Percentiles rank a stretch among this genome's conserved stretches.
Evolutionary conservation across 768 basidiomycete genomes (phyloP).

Genomic region (Cystobasidiopsis lactophilus): DNA sequence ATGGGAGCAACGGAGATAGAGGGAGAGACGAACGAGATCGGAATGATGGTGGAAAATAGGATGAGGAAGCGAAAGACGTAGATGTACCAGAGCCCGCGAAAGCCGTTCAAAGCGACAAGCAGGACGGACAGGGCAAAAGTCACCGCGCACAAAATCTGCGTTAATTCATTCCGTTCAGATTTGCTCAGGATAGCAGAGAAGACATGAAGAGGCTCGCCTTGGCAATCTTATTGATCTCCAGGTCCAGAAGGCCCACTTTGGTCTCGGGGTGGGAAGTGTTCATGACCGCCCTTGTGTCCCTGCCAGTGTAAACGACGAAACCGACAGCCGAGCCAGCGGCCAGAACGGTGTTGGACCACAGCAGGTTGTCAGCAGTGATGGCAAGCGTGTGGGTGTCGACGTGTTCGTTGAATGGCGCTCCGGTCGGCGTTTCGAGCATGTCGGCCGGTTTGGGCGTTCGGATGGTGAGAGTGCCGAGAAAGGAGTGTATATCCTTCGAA

Average conservation of each 20-base stretch:
- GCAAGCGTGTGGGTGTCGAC: constrained; percentile 38
- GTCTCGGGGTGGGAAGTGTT: constrained; percentile 94
- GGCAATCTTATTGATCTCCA: constrained; percentile 84
- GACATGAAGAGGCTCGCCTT: constrained; percentile 38
- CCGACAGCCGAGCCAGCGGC: constrained; percentile 85
- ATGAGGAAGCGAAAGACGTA: constrained; percentile 94
- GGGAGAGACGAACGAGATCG: constrained; percentile 85
- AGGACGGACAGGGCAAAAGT: constrained; percentile 78
- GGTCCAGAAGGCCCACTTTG: constrained; percentile 71
- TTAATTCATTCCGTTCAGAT: too few species aligned
- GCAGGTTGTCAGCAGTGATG: constrained; percentile 78
- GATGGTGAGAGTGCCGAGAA: constrained; percentile 70
- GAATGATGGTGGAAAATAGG: constrained; percentile 94
- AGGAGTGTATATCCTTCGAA: constrained; percentile 87
- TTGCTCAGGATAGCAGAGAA: background rate
- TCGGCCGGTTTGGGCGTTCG: constrained; percentile 15
- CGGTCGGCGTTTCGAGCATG: constrained; percentile 21
- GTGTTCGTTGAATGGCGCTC: constrained; percentile 6
- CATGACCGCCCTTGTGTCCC: constrained; percentile 92
- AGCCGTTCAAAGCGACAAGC: constrained; percentile 86
- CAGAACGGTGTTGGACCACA: constrained; percentile 94
- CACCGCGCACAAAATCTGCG: constrained; percentile 78
- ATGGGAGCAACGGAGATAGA: too few species aligned
- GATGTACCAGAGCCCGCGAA: constrained; percentile 84
- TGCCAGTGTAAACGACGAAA: constrained; percentile 79